Base-by-base conservation (phyloP, 2,329 filamentous ascomycete genomes). In the Hirsutella thompsonii region DNA sequence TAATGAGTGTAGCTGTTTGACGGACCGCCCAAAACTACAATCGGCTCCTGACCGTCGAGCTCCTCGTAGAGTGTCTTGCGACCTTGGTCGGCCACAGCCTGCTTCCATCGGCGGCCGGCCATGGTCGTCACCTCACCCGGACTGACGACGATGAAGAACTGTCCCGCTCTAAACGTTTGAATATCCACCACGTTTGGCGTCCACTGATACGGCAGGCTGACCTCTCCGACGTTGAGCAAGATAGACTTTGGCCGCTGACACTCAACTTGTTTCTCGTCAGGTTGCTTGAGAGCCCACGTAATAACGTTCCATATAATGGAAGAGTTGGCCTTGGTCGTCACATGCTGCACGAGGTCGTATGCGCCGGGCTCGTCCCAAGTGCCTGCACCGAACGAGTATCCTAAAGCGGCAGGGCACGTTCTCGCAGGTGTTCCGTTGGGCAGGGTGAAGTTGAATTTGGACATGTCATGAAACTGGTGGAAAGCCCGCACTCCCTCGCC, bases 121-220 rank as follows among this genome's bases (percentile, higher is more conserved):
- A 94, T 95, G 8, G 89, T 94, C 0, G 85, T 92, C 1, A 84
- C 86, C 61, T 95, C 89, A 36, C 86, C 84, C 0, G 88, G 82
- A 21, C 81, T 82, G n/a, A 94, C 73, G 48, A 94, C 80, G 47
- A 94, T 83, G 45, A 93, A 67, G 38, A 94, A 64, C 52, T 93
- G 84, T 3, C 89, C 89, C 2, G 90, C 80, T 19, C 89, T 81
- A 13, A 94, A 66, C 16, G 85, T 64, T 58, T 94, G 89, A 20
- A 94, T 72, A 55, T 95, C 86, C 42, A 94, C 81, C 47, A 94
- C 83, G 52, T 94, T 94, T 4, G 89, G 84, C 0, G 79, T 76
- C 89, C 89, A 95, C 3, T 75, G 68, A 56, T 95, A 95, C 0
- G 89, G 89, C 16, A 61, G 61, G 18, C 69, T 68, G 37, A 85